phyloP scores from a whole-genome alignment of 306 rosid species.

The Vigna radiata region DNA sequence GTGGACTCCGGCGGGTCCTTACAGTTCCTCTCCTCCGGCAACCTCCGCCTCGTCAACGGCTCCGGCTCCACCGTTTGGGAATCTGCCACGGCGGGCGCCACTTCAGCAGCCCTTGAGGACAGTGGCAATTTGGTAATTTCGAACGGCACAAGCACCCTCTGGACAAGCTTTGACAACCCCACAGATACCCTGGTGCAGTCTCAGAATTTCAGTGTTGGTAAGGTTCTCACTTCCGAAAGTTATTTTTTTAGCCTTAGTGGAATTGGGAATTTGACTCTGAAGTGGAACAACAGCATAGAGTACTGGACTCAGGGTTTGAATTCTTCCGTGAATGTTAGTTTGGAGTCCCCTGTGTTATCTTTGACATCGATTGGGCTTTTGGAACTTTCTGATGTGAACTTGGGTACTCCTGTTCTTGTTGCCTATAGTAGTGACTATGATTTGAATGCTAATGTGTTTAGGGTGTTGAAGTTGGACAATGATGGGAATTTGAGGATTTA shows the following conservation, averaged over 20 bases:
- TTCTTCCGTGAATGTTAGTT: conserved; percentile 51
- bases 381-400: conserved; percentile 52
- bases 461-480: conserved; percentile 62
- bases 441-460: conserved; percentile 45
- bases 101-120: conserved; percentile 58
- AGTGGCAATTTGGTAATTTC: conserved; percentile 61
- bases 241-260: conserved; percentile 54
- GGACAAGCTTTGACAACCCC: conserved; percentile 76
- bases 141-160: conserved; percentile 47
- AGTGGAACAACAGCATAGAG: conserved; percentile 55
- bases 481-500: conserved; percentile 83
- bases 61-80: conserved; percentile 66
- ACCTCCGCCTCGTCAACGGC: conserved; percentile 67
- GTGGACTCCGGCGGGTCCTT: conserved; percentile 66
- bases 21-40: conserved; percentile 58
- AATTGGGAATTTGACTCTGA: conserved; percentile 60
- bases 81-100: conserved; percentile 61
- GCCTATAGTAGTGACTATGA: conserved; percentile 76
- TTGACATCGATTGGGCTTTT: conserved; percentile 57
- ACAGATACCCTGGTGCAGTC: conserved; percentile 65
- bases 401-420: conserved; percentile 44
- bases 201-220: conserved; percentile 60
- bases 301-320: conserved; percentile 69
- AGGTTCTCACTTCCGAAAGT: conserved; percentile 57
- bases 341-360: conserved; percentile 53